These are phyloP conservation scores for Lactarius deliciosus DNA, from an alignment of 768 basidiomycete species.

Conservation along the genomic window DNA sequence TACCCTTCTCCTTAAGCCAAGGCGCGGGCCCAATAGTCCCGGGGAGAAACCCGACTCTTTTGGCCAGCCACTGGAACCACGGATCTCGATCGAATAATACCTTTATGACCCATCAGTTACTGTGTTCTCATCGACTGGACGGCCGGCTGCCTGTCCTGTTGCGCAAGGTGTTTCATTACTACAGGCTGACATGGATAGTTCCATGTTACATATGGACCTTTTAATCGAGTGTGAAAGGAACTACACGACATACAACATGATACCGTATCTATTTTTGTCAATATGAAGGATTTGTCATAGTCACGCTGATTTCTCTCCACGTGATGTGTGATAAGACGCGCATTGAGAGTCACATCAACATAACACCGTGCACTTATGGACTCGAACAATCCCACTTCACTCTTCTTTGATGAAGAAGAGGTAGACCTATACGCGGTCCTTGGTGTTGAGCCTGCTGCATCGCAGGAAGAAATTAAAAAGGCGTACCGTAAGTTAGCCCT, in stretches of 20 bases:
- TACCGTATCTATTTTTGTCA: not conserved
- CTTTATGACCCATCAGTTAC: not conserved
- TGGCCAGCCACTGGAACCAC: slow-evolving; percentile 56
- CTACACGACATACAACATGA: not conserved
- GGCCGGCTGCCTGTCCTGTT: not conserved
- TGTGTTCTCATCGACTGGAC: not conserved
- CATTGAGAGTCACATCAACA: not conserved
- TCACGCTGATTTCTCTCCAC: slow-evolving; percentile 6
- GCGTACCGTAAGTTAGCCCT: slow-evolving; percentile 86
- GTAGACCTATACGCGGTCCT: slow-evolving; percentile 82
- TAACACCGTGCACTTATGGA: slow-evolving; percentile 31
- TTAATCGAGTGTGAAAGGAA: not conserved
- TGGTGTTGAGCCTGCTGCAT: slow-evolving; percentile 52
- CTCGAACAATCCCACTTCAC: slow-evolving; percentile 61
- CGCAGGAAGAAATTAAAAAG: slow-evolving; percentile 69
- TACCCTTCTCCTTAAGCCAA: slow-evolving; percentile 22
- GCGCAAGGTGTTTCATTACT: not conserved
- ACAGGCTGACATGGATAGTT: not conserved
- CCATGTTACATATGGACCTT: not conserved
- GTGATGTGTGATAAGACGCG: slow-evolving; percentile 18
- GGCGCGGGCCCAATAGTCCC: slow-evolving; percentile 32
- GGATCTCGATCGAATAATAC: slow-evolving; percentile 74
- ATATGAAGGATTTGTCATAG: slow-evolving; percentile 1
- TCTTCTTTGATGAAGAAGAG: slow-evolving; percentile 77
- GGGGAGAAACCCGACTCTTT: slow-evolving; percentile 47